Base-by-base conservation (phyloP, 1,284 basidiomycete species). In the Marasmius oreades region DNA sequence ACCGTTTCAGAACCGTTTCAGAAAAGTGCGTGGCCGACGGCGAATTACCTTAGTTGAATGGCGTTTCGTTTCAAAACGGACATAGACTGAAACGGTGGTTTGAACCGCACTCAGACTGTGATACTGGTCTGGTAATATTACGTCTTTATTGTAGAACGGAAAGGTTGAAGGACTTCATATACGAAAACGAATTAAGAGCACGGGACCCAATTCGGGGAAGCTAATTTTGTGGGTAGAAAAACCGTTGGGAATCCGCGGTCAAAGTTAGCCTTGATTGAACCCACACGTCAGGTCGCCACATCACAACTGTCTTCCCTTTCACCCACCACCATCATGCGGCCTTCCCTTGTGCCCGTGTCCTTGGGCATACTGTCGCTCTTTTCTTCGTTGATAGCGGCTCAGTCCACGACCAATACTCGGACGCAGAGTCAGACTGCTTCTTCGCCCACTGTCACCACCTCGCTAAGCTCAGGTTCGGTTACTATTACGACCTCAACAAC, bases 401-500 rank as follows among this genome's bases (percentile, higher is more conserved):
- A 70, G 60, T 61, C 65, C 24, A 52, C 23, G 47, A 33, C 12
- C 28, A 26, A 33, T 62, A 53, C 22, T 57, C 61, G 24, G 60
- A 34, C 45, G 14, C 23, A n/a, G 4, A 28, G n/a, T n/a, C n/a
- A n/a, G n/a, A n/a, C n/a, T n/a, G n/a, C 52, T 22, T 48, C 59
- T 33, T 45, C 56, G 20, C 45, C 59, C 8, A 53, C 28, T 8
- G 55, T 78, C 56, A 79, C 77, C 34, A 70, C 83, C 26, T 79
- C 81, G 55, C 70, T 76, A 50, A 76, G 77, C 3, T 84, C 85
- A 5, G 74, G 72, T 52, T 72, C 74, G 2, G 65, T 73, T 58
- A 79, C 81, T 31, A 65, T 78, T 47, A 81, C 80, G 34, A 70
- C 77, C 57, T 65, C 77, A 59, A 75, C 76, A 51, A 76, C 72